Evolutionary conservation across 2,329 filamentous ascomycete species (phyloP).

Genomic region (Microsporum canis): DNA sequence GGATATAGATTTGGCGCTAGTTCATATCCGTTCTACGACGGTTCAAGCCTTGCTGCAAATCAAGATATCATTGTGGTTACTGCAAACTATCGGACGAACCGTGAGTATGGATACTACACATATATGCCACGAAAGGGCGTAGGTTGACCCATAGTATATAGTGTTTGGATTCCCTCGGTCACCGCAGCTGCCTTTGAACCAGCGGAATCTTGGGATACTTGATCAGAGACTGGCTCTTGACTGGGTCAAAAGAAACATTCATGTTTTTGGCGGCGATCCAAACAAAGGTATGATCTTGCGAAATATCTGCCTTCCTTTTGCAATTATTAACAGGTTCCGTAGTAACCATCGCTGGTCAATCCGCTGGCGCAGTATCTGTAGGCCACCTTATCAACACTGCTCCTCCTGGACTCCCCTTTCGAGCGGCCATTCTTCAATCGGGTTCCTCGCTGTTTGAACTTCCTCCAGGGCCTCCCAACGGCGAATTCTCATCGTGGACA

Average conservation of each 20-base stretch:
- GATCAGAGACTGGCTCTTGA: slow-evolving; percentile 49
- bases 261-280: slow-evolving; percentile 45
- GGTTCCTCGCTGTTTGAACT: background rate
- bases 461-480: background rate
- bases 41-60: background rate
- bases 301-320: background rate
- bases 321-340: background rate
- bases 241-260: slow-evolving; percentile 46
- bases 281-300: slow-evolving; percentile 25
- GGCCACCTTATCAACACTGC: slow-evolving; percentile 15
- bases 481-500: background rate
- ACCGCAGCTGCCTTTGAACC: background rate
- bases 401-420: background rate
- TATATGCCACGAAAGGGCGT: background rate
- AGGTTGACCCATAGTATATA: background rate
- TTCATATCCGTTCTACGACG: background rate
- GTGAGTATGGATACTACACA: background rate
- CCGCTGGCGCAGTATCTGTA: slow-evolving; percentile 46
- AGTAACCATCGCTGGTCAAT: slow-evolving; percentile 41
- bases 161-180: slow-evolving; percentile 7
- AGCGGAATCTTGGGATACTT: slow-evolving; percentile 48
- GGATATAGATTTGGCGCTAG: background rate
- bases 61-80: slow-evolving; percentile 3
- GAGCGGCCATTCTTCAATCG: slow-evolving; percentile 3
- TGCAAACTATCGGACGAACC: background rate